These are phyloP conservation scores for Phascolomyces articulosus DNA, from an alignment of 371 early-diverging fungal species.

Conservation along the genomic window DNA sequence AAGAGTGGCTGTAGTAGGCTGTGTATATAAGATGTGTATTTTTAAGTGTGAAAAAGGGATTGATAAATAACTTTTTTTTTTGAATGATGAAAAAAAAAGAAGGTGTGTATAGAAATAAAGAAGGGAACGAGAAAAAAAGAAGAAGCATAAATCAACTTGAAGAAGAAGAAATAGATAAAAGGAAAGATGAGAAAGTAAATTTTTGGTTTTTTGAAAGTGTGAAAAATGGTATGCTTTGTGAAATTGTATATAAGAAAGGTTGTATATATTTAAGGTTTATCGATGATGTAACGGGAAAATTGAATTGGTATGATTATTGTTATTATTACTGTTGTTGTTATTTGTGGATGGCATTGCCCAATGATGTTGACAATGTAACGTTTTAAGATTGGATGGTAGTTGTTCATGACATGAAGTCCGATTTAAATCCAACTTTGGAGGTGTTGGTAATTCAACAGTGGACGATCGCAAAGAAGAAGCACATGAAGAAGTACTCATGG, in stretches of 20 bases:
- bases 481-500: slow-evolving; percentile 1
- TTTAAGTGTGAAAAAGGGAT: not conserved
- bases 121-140: no score
- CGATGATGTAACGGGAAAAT: not conserved
- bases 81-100: no score
- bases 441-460: not conserved
- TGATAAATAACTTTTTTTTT: no score
- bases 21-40: not conserved
- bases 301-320: not conserved
- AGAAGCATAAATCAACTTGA: no score
- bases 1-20: not conserved
- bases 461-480: not conserved
- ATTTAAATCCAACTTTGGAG: slow-evolving; percentile 8
- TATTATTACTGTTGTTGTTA: not conserved
- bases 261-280: not conserved
- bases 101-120: no score
- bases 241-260: not conserved
- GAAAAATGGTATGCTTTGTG: not conserved
- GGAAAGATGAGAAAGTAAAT: no score
- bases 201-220: not conserved
- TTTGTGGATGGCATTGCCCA: not conserved
- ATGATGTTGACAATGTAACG: not conserved
- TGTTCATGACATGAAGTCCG: not conserved
- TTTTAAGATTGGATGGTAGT: not conserved
- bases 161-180: no score